Evolutionary conservation across 108 stramenopile genomes (phyloP).

Genomic region (Parmales sp.): DNA sequence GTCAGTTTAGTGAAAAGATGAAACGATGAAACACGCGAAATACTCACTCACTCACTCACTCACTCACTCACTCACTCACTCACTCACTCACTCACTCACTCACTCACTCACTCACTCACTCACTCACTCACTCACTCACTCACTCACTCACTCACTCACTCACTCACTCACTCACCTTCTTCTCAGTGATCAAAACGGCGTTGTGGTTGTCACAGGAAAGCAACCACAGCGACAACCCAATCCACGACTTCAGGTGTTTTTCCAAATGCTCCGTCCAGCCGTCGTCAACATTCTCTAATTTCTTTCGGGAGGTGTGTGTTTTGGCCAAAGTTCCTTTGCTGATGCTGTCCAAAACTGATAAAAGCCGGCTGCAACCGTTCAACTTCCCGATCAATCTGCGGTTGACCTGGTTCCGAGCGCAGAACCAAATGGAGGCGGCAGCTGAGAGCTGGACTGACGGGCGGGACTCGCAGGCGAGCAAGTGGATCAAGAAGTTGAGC

Average conservation of each 20-base stretch:
- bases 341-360: too few relatives aligned
- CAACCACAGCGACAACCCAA: too few relatives aligned
- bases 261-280: too few relatives aligned
- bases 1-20: neutral
- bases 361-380: neutral
- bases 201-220: too few relatives aligned
- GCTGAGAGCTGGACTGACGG: neutral
- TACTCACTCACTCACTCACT: constrained; percentile 3
- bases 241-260: too few relatives aligned
- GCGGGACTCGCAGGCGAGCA: neutral
- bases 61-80: neutral
- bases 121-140: too few relatives aligned
- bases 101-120: neutral
- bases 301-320: too few relatives aligned
- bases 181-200: neutral
- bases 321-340: too few relatives aligned
- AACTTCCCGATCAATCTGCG: neutral
- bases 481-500: neutral
- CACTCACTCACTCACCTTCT: neutral
- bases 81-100: neutral
- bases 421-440: neutral
- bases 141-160: too few relatives aligned
- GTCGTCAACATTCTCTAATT: too few relatives aligned
- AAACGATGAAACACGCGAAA: neutral
- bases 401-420: neutral